Base-by-base conservation (phyloP, 805 yeast genomes). In the Jamesozyma piceae region DNA sequence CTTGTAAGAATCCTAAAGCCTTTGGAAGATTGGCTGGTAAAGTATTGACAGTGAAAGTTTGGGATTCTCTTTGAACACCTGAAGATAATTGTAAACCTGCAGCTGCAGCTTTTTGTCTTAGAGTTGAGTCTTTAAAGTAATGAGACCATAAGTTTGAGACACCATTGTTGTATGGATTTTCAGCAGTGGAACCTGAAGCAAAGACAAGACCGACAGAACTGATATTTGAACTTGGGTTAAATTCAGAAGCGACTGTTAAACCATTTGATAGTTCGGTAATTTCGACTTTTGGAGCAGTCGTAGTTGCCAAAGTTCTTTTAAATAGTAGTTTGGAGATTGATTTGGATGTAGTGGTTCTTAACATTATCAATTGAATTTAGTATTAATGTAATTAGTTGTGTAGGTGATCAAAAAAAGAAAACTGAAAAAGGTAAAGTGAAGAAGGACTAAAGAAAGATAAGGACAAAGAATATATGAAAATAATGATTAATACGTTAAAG, bases 131-230 rank as follows among this genome's bases (percentile, higher is more conserved):
- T 10, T 61, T 52, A 31, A 82, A 67, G 20, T 74, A 63, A 46
- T 72, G 66, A 60, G 81, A 68, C 50, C 78, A 69, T 53, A 84
- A 66, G 49, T 81, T 75, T 43, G 90, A 75, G 41, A 80, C 77
- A 75, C 95, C 95, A 54, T 84, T 83, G 70, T 79, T 81, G 75
- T 78, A 82, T 35, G 85, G 72, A 66, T 80, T 82, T 65, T 84
- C 95, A 42, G 82, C 65, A 62, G 88, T 71, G 39, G 90, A 78
- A 63, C 95, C 95, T 40, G 88, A 83, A 52, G 81, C 82, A 60
- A 72, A 68, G 63, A 73, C 83, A 45, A 81, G 65, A 64, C 92
- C 90, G 52, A 81, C 71, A 30, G 86, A 71, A 38, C 85, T 69
- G 31, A 80, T 59, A 44, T 44, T 37, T 14, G 60, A 46, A 43